phyloP scores from a whole-genome alignment of 371 early-diverging fungal genomes.

The Mortierella sp. region DNA sequence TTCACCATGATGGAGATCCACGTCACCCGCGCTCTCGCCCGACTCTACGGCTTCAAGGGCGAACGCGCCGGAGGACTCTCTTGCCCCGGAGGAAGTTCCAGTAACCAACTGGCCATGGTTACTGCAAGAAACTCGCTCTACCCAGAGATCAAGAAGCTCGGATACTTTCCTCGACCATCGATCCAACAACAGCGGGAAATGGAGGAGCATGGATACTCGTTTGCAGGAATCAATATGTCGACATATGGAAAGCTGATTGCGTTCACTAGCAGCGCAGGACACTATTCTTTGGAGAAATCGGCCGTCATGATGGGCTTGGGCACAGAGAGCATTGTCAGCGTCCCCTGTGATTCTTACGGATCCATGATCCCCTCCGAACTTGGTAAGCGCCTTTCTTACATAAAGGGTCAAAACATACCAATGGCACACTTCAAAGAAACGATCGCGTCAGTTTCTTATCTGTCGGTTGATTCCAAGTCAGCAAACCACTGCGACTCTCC shows the following conservation, averaged over 20 bases:
- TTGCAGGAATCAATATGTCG: slow-evolving; percentile 8
- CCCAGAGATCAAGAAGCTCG: slow-evolving; percentile 71
- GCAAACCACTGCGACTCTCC: neutral
- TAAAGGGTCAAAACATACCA: neutral
- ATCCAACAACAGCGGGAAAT: slow-evolving; percentile 26
- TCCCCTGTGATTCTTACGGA: slow-evolving; percentile 76
- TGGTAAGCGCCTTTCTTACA: slow-evolving; percentile 51
- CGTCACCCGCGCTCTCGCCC: slow-evolving; percentile 70
- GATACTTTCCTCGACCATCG: slow-evolving; percentile 66
- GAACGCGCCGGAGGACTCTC: slow-evolving; percentile 77
- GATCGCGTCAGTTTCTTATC: neutral
- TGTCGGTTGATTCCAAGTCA: neutral
- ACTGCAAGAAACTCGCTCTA: slow-evolving; percentile 81
- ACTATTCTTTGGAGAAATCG: slow-evolving; percentile 87
- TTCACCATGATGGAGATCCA: slow-evolving; percentile 82
- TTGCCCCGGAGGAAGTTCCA: slow-evolving; percentile 87
- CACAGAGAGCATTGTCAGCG: slow-evolving; percentile 73
- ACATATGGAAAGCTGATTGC: slow-evolving; percentile 71
- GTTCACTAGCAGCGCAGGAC: slow-evolving; percentile 83
- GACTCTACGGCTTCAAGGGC: slow-evolving; percentile 71
- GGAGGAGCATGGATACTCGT: slow-evolving; percentile 18
- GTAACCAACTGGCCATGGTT: slow-evolving; percentile 86
- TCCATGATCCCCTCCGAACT: slow-evolving; percentile 74
- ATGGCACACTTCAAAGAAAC: slow-evolving; percentile 15
- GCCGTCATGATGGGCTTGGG: slow-evolving; percentile 86